A percentile compares a stretch with the other conserved stretches of the same genome.
Conservation (phyloP, 768 basidiomycete species). For the Crucibulum laeve region DNA sequence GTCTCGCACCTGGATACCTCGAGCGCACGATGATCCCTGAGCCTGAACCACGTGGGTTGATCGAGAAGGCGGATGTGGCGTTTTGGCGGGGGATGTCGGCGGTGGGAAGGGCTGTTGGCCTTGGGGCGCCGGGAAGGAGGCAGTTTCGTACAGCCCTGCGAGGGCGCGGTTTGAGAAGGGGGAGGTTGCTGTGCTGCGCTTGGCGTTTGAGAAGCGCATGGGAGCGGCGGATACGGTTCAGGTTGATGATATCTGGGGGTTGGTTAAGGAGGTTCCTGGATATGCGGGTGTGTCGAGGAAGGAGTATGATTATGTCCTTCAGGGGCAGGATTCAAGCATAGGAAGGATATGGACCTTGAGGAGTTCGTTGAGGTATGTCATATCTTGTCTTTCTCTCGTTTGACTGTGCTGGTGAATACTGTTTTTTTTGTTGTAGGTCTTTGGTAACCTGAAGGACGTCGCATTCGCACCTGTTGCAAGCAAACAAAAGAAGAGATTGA, state of each 20-base stretch:
- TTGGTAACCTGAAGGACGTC: slow-evolving; percentile 69
- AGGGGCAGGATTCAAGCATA: slow-evolving; percentile 61
- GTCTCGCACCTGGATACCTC: slow-evolving; percentile 55
- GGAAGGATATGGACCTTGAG: slow-evolving; percentile 65
- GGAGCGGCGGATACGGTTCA: slow-evolving; percentile 25
- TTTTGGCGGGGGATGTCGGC: slow-evolving; percentile 32
- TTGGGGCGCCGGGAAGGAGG: slow-evolving; percentile 5
- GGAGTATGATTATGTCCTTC: slow-evolving; percentile 73
- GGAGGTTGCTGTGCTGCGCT: slow-evolving; percentile 35
- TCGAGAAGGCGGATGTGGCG: slow-evolving; percentile 19
- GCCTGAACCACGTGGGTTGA: slow-evolving; percentile 17
- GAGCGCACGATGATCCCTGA: slow-evolving; percentile 18
- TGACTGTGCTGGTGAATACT: neutral
- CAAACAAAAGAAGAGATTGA: slow-evolving; percentile 24
- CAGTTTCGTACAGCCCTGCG: slow-evolving; percentile 26
- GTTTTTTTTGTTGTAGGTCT: slow-evolving; percentile 42
- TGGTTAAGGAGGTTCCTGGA: slow-evolving; percentile 40
- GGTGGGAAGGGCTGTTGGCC: slow-evolving; percentile 35
- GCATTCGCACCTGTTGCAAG: slow-evolving; percentile 32
- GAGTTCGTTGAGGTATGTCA: slow-evolving; percentile 81
- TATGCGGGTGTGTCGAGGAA: slow-evolving; percentile 58
- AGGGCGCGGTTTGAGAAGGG: slow-evolving; percentile 42
- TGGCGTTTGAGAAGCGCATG: slow-evolving; percentile 32
- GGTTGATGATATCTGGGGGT: slow-evolving; percentile 34
- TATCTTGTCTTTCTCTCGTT: slow-evolving; percentile 3